Evolutionary conservation across 2,329 filamentous ascomycete genomes (phyloP).

Genomic region (Fusarium sp.): DNA sequence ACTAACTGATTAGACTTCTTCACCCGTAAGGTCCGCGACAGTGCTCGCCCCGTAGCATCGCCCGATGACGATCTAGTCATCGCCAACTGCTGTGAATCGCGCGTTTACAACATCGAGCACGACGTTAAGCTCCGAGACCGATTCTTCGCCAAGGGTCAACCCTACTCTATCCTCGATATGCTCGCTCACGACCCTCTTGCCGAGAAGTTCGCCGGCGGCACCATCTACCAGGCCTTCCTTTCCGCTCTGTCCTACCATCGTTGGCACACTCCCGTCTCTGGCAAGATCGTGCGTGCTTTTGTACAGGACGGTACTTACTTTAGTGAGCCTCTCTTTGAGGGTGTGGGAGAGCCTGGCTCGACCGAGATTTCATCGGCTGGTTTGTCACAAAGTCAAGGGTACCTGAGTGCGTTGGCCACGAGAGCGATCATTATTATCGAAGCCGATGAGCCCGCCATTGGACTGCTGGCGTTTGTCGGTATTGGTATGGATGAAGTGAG

Average conservation of each 20-base stretch:
- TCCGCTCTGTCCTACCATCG: conserved; percentile 75
- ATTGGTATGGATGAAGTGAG: conserved; percentile 83
- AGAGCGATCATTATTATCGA: conserved; percentile 77
- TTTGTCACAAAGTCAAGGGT: conserved; percentile 68
- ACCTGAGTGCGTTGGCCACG: conserved; percentile 74
- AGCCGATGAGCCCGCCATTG: conserved; percentile 74
- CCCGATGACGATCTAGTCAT: conserved; percentile 66
- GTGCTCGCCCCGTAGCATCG: conserved; percentile 66
- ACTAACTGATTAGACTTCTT: conserved; percentile 65
- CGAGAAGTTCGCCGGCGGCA: conserved; percentile 68
- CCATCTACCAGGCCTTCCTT: conserved; percentile 77
- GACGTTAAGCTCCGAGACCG: conserved; percentile 65
- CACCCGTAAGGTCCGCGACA: conserved; percentile 65
- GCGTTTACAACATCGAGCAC: conserved; percentile 63
- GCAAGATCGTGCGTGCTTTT: conserved; percentile 67
- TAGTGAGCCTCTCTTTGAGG: conserved; percentile 63
- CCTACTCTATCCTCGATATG: conserved; percentile 74
- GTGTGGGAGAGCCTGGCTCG: conserved; percentile 42
- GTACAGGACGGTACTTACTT: conserved; percentile 75
- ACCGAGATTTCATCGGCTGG: conserved; percentile 55
- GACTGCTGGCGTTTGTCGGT: conserved; percentile 75
- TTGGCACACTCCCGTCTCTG: conserved; percentile 76
- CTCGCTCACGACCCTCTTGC: conserved; percentile 66
- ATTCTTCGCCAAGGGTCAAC: conserved; percentile 77
- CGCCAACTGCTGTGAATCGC: conserved; percentile 73